Conservation (phyloP, 2,329 filamentous ascomycete species). For the Byssoonygena ceratinophila region DNA sequence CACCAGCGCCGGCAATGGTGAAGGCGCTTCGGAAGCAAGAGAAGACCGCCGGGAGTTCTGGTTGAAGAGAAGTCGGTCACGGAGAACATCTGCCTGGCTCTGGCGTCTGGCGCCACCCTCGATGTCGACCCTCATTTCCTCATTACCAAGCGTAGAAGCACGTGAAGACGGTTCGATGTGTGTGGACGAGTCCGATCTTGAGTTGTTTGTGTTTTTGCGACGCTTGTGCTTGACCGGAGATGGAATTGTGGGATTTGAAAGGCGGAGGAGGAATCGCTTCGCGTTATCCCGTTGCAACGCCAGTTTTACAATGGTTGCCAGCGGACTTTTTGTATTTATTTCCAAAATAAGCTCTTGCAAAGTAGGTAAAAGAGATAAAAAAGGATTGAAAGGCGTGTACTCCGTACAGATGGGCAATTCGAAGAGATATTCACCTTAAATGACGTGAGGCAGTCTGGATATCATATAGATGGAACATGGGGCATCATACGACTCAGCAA, state of each 20-base stretch:
- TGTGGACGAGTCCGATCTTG: not conserved
- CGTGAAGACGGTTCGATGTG: constrained; percentile 5
- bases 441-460: not conserved
- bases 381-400: not conserved
- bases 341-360: not conserved
- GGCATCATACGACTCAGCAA: not conserved
- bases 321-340: not conserved
- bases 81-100: constrained; percentile 19
- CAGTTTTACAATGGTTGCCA: constrained; percentile 26
- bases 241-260: constrained; percentile 24
- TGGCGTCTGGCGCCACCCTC: no score
- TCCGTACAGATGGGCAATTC: not conserved
- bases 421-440: not conserved
- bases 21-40: constrained; percentile 19
- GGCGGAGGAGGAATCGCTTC: constrained; percentile 36
- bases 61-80: constrained; percentile 18
- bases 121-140: not conserved
- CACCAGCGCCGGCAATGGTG: constrained; percentile 28
- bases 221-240: constrained; percentile 18
- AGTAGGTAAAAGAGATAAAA: not conserved
- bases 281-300: constrained; percentile 39
- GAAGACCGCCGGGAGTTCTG: constrained; percentile 20
- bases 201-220: constrained; percentile 19
- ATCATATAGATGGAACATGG: not conserved
- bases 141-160: not conserved